phyloP scores from a whole-genome alignment of 495 filamentous ascomycete genomes.

The Penicillium pulvis region DNA sequence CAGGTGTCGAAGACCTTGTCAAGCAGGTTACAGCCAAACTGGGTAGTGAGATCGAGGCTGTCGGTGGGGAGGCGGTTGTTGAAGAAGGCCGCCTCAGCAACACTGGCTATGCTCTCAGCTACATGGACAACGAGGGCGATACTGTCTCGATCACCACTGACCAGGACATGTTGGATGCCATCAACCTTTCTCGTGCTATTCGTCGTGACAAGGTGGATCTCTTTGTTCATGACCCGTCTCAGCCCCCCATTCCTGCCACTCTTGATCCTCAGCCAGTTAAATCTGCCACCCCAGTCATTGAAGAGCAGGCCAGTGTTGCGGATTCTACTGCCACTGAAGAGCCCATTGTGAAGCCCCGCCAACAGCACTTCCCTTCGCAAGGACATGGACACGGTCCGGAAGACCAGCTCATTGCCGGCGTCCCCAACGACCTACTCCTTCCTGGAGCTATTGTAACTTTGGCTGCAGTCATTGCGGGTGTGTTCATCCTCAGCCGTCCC shows the following conservation, averaged over 20 bases:
- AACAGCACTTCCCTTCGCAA: slow-evolving; percentile 20
- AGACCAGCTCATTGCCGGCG: slow-evolving; percentile 82
- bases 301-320: slow-evolving; percentile 58
- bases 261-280: slow-evolving; percentile 66
- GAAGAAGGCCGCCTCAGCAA: slow-evolving; percentile 77
- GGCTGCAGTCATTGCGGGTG: slow-evolving; percentile 89
- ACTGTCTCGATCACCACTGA: slow-evolving; percentile 97
- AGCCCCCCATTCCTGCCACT: slow-evolving; percentile 70
- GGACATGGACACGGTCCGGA: slow-evolving; percentile 32
- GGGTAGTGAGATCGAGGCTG: slow-evolving; percentile 78
- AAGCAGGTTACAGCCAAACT: slow-evolving; percentile 80
- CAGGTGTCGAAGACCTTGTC: slow-evolving; percentile 82
- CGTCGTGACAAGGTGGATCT: slow-evolving; percentile 92
- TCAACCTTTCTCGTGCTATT: slow-evolving; percentile 74
- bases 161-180: slow-evolving; percentile 87
- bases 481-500: slow-evolving; percentile 85
- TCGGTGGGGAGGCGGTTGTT: slow-evolving; percentile 75
- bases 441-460: slow-evolving; percentile 94
- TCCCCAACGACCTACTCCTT: slow-evolving; percentile 92
- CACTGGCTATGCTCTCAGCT: slow-evolving; percentile 91
- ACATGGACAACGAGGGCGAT: slow-evolving; percentile 96
- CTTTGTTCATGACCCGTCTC: slow-evolving; percentile 91
- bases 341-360: slow-evolving; percentile 44
- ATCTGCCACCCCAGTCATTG: slow-evolving; percentile 57
- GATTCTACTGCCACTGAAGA: slow-evolving; percentile 58